Conservation (phyloP, 2,329 filamentous ascomycete genomes). For the Hypoxylon sp. region DNA sequence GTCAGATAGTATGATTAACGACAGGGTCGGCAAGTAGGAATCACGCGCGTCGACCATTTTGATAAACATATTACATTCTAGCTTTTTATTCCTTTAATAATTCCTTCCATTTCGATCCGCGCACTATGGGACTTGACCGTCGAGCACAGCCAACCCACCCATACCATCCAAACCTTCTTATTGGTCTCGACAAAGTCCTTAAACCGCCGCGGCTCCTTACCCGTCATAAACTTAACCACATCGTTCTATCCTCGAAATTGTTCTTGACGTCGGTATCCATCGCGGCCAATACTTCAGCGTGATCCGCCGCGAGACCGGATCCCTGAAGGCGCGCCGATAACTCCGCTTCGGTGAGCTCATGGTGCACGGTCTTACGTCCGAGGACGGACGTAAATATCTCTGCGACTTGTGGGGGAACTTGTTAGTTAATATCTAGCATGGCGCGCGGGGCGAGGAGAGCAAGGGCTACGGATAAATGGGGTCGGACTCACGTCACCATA, state of each 20-base stretch:
- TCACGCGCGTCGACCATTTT: too few species aligned
- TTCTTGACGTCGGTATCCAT: slow-evolving; percentile 52
- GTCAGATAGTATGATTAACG: too few species aligned
- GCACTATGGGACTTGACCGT: too few species aligned
- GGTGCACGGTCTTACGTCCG: slow-evolving; percentile 52
- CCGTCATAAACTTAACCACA: slow-evolving; percentile 51
- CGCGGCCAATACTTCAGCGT: slow-evolving; percentile 50
- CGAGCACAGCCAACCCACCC: too few species aligned
- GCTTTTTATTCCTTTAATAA: too few species aligned
- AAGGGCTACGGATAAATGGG: neutral
- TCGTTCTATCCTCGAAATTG: slow-evolving; percentile 54
- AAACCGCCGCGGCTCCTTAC: slow-evolving; percentile 50
- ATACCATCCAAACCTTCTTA: slow-evolving; percentile 31
- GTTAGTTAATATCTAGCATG: neutral
- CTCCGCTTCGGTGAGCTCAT: slow-evolving; percentile 49
- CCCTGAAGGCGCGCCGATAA: slow-evolving; percentile 42
- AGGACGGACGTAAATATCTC: slow-evolving; percentile 50
- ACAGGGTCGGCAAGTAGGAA: too few species aligned
- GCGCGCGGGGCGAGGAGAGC: neutral
- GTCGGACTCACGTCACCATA: slow-evolving; percentile 49
- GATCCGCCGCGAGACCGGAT: slow-evolving; percentile 50
- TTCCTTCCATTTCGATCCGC: too few species aligned
- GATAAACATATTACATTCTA: too few species aligned
- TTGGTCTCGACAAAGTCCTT: slow-evolving; percentile 45
- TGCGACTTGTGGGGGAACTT: slow-evolving; percentile 47